These are phyloP conservation scores for Diplodia seriata DNA, from an alignment of 2,329 filamentous ascomycete species.

Conservation along the genomic window DNA sequence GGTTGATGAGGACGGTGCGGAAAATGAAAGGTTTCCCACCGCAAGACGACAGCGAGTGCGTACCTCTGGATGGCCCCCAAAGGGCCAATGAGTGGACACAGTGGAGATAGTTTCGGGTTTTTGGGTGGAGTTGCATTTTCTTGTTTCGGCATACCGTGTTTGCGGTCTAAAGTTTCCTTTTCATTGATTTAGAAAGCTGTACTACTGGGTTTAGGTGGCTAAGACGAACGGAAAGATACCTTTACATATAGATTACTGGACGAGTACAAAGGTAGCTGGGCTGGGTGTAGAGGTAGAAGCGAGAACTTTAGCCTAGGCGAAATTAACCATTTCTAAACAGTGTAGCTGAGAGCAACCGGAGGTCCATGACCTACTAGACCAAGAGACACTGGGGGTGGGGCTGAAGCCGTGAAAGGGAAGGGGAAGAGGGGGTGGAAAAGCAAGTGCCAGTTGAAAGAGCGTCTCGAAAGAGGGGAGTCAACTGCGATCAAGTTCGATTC, in stretches of 20 bases:
- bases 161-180: not conserved
- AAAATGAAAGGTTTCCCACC: not conserved
- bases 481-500: not conserved
- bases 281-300: too few relatives aligned
- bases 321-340: too few relatives aligned
- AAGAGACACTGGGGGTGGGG: not conserved
- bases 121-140: not conserved
- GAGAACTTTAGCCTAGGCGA: too few relatives aligned
- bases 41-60: not conserved
- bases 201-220: too few relatives aligned
- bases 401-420: not conserved
- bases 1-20: slow-evolving; percentile 31
- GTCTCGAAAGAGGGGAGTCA: not conserved
- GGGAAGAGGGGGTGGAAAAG: not conserved
- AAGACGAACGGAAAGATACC: too few relatives aligned
- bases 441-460: not conserved
- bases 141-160: not conserved
- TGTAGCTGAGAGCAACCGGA: too few relatives aligned
- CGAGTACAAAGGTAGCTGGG: too few relatives aligned
- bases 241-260: too few relatives aligned
- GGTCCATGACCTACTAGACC: too few relatives aligned
- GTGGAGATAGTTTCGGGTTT: not conserved
- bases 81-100: not conserved
- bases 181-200: not conserved
- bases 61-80: not conserved